Conservation (phyloP, 352 stramenopile species). For the Pythium phragmiticola region DNA sequence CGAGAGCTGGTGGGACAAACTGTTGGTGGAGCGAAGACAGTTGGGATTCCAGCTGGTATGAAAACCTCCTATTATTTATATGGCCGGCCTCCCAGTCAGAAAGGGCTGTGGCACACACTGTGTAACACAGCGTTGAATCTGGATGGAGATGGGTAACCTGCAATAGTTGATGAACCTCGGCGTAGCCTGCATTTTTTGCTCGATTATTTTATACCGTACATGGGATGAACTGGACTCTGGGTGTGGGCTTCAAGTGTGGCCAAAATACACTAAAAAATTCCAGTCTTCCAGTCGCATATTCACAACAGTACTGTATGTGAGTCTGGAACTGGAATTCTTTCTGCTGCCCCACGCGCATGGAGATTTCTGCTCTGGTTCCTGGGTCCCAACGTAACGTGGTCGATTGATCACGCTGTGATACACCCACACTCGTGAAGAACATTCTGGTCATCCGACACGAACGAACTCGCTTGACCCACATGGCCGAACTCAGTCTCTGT, state of each 20-base stretch:
- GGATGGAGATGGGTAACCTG: constrained; percentile 8
- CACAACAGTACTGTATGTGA: no score
- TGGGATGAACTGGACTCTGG: no score
- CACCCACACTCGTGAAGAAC: not conserved
- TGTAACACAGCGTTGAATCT: constrained; percentile 5
- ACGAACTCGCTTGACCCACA: not conserved
- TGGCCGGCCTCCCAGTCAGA: not conserved
- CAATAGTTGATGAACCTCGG: constrained; percentile 11
- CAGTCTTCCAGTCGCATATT: no score
- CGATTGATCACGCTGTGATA: not conserved
- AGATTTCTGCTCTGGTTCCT: not conserved
- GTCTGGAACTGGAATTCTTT: no score
- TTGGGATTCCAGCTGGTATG: not conserved
- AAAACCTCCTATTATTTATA: constrained; percentile 19
- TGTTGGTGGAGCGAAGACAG: constrained; percentile 23
- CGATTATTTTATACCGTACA: not conserved
- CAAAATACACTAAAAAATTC: no score
- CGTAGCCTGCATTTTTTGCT: constrained; percentile 21
- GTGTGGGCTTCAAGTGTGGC: no score
- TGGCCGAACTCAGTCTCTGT: not conserved
- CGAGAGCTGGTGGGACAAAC: constrained; percentile 22
- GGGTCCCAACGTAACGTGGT: not conserved
- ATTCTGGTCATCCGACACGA: not conserved
- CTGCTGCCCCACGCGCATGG: no score
- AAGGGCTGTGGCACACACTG: not conserved